These are phyloP conservation scores for Aspergillus versicolor DNA, from an alignment of 2,329 filamentous ascomycete genomes.

Conservation along the genomic window DNA sequence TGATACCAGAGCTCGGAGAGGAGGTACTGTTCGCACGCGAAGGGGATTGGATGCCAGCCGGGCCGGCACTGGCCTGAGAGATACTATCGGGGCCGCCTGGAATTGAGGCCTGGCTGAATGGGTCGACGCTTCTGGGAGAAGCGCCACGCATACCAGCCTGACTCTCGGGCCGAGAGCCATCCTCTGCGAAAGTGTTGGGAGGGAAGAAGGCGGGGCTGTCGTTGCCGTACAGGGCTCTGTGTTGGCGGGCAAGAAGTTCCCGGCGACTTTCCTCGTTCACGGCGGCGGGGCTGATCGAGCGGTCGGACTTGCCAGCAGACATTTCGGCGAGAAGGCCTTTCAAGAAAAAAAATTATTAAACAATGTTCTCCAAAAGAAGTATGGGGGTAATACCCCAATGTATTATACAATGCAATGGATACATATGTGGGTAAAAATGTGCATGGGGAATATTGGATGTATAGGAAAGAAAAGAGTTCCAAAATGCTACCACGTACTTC, in stretches of 20 bases:
- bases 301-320: slow-evolving; percentile 76
- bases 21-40: slow-evolving; percentile 80
- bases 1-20: slow-evolving; percentile 60
- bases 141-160: slow-evolving; percentile 68
- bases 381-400: slow-evolving; percentile 33
- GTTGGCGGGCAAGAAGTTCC: slow-evolving; percentile 92
- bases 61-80: slow-evolving; percentile 43
- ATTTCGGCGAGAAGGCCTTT: slow-evolving; percentile 67
- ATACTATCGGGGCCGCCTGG: slow-evolving; percentile 53
- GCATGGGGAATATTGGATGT: slow-evolving; percentile 36
- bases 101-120: slow-evolving; percentile 55
- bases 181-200: slow-evolving; percentile 66
- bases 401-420: slow-evolving; percentile 46
- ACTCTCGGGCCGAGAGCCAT: slow-evolving; percentile 64
- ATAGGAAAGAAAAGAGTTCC: slow-evolving; percentile 29
- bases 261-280: slow-evolving; percentile 96
- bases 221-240: slow-evolving; percentile 87
- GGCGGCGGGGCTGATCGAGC: slow-evolving; percentile 76
- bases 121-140: slow-evolving; percentile 79
- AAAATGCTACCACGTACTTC: slow-evolving; percentile 67
- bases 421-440: slow-evolving; percentile 37
- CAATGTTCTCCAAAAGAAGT: slow-evolving; percentile 32
- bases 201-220: slow-evolving; percentile 66
- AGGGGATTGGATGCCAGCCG: slow-evolving; percentile 51
- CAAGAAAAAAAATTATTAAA: slow-evolving; percentile 41